These are phyloP conservation scores for Agaricus sinodeliciosus DNA, from an alignment of 768 basidiomycete genomes.

Conservation along the genomic window DNA sequence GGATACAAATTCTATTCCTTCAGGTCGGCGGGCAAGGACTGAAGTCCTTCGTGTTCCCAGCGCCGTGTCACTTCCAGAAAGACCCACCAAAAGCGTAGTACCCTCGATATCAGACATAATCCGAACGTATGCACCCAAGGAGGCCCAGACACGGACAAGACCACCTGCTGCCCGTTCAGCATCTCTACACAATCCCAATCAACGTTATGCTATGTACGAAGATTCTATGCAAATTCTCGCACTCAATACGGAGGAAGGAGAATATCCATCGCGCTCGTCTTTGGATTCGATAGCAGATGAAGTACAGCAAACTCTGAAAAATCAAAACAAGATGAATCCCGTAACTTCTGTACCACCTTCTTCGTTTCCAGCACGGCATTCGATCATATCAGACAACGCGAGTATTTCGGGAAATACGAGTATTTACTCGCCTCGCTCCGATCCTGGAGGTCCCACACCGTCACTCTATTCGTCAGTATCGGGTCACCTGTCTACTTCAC, in stretches of 20 bases:
- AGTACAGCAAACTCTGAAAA: conserved; percentile 62
- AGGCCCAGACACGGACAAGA: conserved; percentile 42
- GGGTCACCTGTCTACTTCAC: conserved; percentile 37
- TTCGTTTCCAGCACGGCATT: conserved; percentile 41
- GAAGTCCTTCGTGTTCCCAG: conserved; percentile 4
- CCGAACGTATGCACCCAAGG: conserved; percentile 64
- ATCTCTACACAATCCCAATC: conserved; percentile 41
- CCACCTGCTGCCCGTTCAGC: conserved; percentile 37
- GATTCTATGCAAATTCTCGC: conserved; percentile 40
- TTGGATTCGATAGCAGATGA: conserved; percentile 86
- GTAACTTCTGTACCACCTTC: conserved; percentile 29
- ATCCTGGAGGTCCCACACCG: conserved; percentile 36
- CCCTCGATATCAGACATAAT: conserved; percentile 91
- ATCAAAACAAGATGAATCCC: conserved; percentile 40
- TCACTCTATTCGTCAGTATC: conserved; percentile 51
- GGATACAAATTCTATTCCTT: conserved; percentile 13
- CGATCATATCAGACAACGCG: conserved; percentile 48
- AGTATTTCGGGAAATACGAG: conserved; percentile 36
- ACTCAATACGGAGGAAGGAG: conserved; percentile 51
- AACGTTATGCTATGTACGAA: conserved; percentile 43
- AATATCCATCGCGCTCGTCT: conserved; percentile 72
- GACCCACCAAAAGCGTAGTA: conserved; percentile 38
- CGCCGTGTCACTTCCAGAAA: conserved; percentile 5
- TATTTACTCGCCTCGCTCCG: conserved; percentile 47
- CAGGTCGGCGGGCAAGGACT: conserved; percentile 4